phyloP scores from a whole-genome alignment of 164 flowering plant genomes.

The Warburgia ugandensis region DNA sequence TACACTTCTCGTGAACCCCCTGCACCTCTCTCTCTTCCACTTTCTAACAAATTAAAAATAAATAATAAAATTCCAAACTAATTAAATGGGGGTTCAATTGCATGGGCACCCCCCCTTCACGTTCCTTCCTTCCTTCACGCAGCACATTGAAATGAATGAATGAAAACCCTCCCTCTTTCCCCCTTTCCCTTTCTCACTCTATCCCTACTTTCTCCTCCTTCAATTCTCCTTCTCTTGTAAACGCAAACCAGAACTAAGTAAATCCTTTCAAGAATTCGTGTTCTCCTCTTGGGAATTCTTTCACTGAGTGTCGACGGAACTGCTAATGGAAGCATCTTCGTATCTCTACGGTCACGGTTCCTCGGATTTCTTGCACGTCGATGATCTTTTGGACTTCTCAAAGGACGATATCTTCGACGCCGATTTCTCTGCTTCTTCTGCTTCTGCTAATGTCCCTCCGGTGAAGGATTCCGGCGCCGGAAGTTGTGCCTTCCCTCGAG shows the following conservation, averaged over 20 bases:
- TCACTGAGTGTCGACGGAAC: not conserved
- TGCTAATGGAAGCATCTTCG: conserved; percentile 10
- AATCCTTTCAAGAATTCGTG: too few species aligned
- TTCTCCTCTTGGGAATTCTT: too few species aligned
- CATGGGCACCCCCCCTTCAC: conserved; percentile 41
- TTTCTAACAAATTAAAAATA: too few species aligned
- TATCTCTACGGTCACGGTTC: conserved; percentile 26
- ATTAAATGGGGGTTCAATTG: conserved; percentile 10
- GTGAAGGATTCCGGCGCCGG: not conserved
- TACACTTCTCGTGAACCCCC: conserved; percentile 13
- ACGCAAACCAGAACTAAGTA: too few species aligned
- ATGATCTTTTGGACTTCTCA: conserved; percentile 46
- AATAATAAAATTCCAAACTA: not conserved
- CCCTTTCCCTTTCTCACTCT: conserved; percentile 4
- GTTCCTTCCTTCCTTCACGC: conserved; percentile 16
- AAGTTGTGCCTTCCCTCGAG: conserved; percentile 2
- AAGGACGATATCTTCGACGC: conserved; percentile 27
- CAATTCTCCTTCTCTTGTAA: not conserved
- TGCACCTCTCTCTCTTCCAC: not conserved
- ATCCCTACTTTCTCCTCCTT: not conserved
- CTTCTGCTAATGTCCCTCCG: conserved; percentile 13
- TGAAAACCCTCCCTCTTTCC: conserved; percentile 2
- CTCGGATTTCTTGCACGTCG: conserved; percentile 32
- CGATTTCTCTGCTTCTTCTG: conserved; percentile 14
- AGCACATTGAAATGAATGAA: conserved; percentile 7